These are phyloP conservation scores for Mycena pura DNA, from an alignment of 768 basidiomycete species.

Conservation along the genomic window DNA sequence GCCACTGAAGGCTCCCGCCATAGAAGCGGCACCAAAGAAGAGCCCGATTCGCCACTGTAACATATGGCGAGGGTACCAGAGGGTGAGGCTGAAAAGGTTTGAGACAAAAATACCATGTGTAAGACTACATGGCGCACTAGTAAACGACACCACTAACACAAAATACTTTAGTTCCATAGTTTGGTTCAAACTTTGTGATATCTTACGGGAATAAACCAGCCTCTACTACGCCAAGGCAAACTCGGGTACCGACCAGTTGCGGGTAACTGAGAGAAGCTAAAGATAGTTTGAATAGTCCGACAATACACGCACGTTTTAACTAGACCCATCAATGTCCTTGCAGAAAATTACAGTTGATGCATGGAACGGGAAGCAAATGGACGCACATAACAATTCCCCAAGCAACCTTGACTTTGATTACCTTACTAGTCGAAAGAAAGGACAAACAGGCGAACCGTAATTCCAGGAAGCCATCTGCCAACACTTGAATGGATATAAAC, in stretches of 20 bases:
- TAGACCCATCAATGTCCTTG: constrained; percentile 69
- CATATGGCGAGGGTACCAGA: constrained; percentile 75
- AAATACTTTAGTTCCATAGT: too few relatives aligned
- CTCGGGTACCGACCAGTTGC: constrained; percentile 62
- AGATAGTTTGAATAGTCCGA: not conserved
- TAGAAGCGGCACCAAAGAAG: constrained; percentile 70
- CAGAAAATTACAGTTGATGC: not conserved
- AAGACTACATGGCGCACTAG: constrained; percentile 52
- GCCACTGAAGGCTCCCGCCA: constrained; percentile 70
- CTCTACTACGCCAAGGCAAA: constrained; percentile 70
- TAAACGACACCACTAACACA: constrained; percentile 61
- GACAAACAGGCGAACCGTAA: constrained; percentile 52
- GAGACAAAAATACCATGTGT: not conserved
- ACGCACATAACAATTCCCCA: constrained; percentile 73
- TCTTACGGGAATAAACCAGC: constrained; percentile 67
- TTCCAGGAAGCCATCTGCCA: constrained; percentile 67
- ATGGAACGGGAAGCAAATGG: not conserved
- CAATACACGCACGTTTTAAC: constrained; percentile 59
- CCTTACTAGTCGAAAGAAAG: not conserved
- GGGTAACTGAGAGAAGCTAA: constrained; percentile 51
- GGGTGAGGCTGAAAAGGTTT: constrained; percentile 51
- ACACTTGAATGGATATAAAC: not conserved
- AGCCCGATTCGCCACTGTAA: constrained; percentile 65
- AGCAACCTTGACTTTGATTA: constrained; percentile 43
- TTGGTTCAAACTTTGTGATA: too few relatives aligned